Evolutionary conservation across 768 basidiomycete species (phyloP).

Genomic region (Pisolithus albus): DNA sequence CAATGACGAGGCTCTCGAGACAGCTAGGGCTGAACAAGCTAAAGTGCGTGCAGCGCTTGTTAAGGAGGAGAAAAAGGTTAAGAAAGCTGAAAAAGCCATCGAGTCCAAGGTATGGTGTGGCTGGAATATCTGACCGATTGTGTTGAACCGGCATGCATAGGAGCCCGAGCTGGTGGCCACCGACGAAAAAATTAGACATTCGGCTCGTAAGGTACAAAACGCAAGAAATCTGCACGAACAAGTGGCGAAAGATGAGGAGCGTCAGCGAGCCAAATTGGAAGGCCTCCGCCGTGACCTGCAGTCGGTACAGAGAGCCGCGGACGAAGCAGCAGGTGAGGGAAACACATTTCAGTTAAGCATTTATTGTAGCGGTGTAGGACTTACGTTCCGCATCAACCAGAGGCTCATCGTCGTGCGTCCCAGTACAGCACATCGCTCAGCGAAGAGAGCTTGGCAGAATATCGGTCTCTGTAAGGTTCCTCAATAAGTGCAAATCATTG

Average conservation of each 20-base stretch:
- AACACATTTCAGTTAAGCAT: no score
- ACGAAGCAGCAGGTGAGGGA: constrained; percentile 67
- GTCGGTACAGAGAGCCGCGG: constrained; percentile 60
- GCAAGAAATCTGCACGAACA: constrained; percentile 57
- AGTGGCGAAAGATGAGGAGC: constrained; percentile 52
- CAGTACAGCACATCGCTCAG: constrained; percentile 72
- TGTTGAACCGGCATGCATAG: constrained; percentile 33
- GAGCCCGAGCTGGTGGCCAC: constrained; percentile 77
- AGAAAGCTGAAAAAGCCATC: constrained; percentile 83
- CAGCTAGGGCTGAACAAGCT: constrained; percentile 74
- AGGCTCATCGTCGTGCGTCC: constrained; percentile 67
- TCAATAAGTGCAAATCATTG: not conserved
- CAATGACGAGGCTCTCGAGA: constrained; percentile 66
- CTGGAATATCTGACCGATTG: not conserved
- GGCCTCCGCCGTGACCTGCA: constrained; percentile 58
- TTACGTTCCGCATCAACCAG: constrained; percentile 28
- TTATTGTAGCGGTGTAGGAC: no score
- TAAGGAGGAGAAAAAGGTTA: constrained; percentile 82
- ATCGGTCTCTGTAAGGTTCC: constrained; percentile 32
- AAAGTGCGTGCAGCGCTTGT: constrained; percentile 65
- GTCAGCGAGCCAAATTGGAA: constrained; percentile 46
- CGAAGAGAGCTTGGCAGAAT: constrained; percentile 82
- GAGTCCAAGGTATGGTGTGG: constrained; percentile 62
- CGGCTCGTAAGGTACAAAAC: constrained; percentile 69
- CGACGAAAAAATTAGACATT: constrained; percentile 86